A percentile compares a stretch with the other conserved stretches of the same genome.
Evolutionary conservation across 345 rosid genomes (phyloP).

Genomic region (Lumnitzera littorea): DNA sequence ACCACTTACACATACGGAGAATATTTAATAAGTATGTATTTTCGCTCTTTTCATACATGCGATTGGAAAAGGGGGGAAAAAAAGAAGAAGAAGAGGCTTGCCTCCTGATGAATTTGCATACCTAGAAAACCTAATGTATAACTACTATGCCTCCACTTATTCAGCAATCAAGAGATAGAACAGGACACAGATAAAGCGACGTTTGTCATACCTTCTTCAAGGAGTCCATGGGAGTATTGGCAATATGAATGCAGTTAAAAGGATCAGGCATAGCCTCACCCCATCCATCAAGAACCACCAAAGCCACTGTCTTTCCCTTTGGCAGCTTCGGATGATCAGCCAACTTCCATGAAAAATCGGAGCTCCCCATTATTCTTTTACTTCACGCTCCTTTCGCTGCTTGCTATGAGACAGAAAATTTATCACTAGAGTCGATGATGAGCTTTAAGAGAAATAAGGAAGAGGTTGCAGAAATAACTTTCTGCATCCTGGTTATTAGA

Average conservation of each 20-base stretch:
- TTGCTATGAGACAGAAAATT: too few relatives aligned
- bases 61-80: too few relatives aligned
- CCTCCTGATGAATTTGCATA: too few relatives aligned
- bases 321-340: constrained; percentile 79
- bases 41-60: too few relatives aligned
- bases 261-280: constrained; percentile 81
- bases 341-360: constrained; percentile 51
- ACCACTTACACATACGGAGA: too few relatives aligned
- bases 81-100: too few relatives aligned
- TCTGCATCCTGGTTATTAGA: too few relatives aligned
- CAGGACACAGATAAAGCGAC: not conserved
- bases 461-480: too few relatives aligned
- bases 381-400: not conserved
- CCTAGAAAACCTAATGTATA: too few relatives aligned
- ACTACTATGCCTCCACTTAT: not conserved
- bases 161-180: not conserved
- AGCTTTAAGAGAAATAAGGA: too few relatives aligned
- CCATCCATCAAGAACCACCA: constrained; percentile 94
- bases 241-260: constrained; percentile 84
- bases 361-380: constrained; percentile 40
- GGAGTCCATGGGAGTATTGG: constrained; percentile 91
- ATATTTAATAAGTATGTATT: too few relatives aligned
- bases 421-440: too few relatives aligned
- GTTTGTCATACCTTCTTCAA: constrained; percentile 49
- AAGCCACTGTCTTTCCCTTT: constrained; percentile 63